Evolutionary conservation across 148 eudicot species (phyloP).

Genomic region (Agrostemma githago): DNA sequence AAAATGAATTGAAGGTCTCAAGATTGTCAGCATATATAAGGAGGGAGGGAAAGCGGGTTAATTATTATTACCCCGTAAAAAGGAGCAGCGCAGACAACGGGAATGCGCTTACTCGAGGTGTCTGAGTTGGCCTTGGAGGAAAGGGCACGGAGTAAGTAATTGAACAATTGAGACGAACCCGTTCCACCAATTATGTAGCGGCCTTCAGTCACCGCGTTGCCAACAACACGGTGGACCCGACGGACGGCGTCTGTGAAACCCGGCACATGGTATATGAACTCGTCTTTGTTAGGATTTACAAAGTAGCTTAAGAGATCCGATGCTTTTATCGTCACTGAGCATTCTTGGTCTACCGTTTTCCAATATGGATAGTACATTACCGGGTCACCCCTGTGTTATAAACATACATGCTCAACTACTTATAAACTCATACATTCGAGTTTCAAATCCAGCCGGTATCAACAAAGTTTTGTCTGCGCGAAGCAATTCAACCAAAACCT

Average conservation of each 20-base stretch:
- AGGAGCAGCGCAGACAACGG: conserved; percentile 55
- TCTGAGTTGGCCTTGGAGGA: conserved; percentile 11
- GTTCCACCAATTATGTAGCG: conserved; percentile 52
- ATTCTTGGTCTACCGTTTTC: conserved; percentile 36
- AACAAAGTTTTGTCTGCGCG: no score
- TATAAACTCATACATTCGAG: no score
- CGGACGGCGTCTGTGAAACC: conserved; percentile 44
- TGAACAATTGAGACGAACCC: conserved; percentile 61
- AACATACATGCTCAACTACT: no score
- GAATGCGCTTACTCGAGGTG: conserved; percentile 25
- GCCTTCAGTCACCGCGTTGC: conserved; percentile 45
- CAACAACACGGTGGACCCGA: conserved; percentile 42
- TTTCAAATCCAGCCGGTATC: no score
- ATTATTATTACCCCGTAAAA: conserved; percentile 56
- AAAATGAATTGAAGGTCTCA: no score
- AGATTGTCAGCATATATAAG: no score
- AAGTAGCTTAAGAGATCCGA: conserved; percentile 57
- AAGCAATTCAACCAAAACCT: no score
- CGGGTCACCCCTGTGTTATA: conserved; percentile 65
- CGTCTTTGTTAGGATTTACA: conserved; percentile 20
- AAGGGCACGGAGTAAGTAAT: conserved; percentile 49
- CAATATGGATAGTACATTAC: conserved; percentile 50
- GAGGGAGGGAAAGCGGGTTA: not conserved
- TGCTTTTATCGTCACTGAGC: conserved; percentile 39
- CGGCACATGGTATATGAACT: conserved; percentile 56